Evolutionary conservation across 805 yeast species (phyloP), one percentile per base, ranked within the genome.

Genomic region (Saturnispora gosingensis): DNA sequence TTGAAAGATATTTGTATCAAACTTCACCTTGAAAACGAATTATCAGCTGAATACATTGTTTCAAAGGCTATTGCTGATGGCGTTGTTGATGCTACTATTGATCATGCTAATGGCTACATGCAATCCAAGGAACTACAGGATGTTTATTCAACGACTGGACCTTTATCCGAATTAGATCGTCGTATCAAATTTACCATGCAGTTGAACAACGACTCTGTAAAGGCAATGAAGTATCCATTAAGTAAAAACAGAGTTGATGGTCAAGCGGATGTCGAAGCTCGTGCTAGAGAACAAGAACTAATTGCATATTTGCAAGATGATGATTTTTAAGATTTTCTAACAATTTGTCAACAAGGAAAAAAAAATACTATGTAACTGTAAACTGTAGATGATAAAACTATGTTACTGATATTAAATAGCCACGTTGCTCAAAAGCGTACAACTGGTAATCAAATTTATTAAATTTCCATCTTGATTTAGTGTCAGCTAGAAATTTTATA

Each of bases 21-120:
- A 65, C 78, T 93, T 64, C 89, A 86, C 59, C 77, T 93, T 56
- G 99, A 91, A 62, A 83, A 90, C 46, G 99, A 93, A 72, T 90
- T 93, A 63, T 83, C 91, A 60, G 96, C 97, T 1, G 99, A 93
- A 72, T 93, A 91, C 67, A 89, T 93, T 67, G 96, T 93, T 22
- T 88, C 97, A 38, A 91, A 93, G 72, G 93, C 97, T 25, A 91
- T 93, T 53, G 82, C 96, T 62, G 99, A 93, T 66, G 97, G 96
- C 54, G 98, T 93, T 49, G 88, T 93, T 65, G 98, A 93, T 63
- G 98, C 99, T 3, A 79, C 81, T 51, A 85, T 93, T 59, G 87
- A 93, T 66, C 97, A 90, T 69, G 88, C 87, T 64, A 75, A 80
- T 56, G 97, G 97, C 2, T 90, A 73, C 66, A 90, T 93, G 85